Percentiles rank a stretch among this genome's conserved stretches.
phyloP scores from a whole-genome alignment of 1,139 yeast genomes.

The Zhuliangozyma parablackwelliae region DNA sequence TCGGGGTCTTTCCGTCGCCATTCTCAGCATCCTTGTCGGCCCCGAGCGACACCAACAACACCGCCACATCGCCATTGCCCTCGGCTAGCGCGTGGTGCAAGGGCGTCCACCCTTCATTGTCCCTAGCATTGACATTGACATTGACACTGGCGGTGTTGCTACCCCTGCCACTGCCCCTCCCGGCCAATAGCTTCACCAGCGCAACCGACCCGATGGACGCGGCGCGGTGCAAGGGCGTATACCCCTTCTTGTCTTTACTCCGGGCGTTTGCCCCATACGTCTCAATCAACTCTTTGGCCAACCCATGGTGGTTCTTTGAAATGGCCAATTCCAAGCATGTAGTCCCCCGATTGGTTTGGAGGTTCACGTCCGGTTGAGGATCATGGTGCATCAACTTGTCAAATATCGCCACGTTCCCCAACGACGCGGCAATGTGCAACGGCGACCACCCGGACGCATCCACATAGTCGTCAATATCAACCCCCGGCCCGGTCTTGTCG shows the following conservation, averaged over 20 bases:
- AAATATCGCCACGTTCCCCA: constrained; percentile 59
- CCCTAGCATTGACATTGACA: constrained; percentile 66
- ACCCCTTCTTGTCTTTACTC: constrained; percentile 61
- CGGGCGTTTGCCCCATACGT: constrained; percentile 55
- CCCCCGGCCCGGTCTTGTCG: constrained; percentile 21
- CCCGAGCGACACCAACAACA: constrained; percentile 55
- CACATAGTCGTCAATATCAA: constrained; percentile 61
- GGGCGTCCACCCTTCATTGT: constrained; percentile 77
- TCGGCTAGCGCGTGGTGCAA: constrained; percentile 90
- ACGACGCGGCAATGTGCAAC: constrained; percentile 72
- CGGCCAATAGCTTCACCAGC: constrained; percentile 39
- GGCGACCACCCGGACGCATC: constrained; percentile 91
- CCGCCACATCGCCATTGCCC: constrained; percentile 79
- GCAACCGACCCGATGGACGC: constrained; percentile 69
- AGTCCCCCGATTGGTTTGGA: constrained; percentile 62
- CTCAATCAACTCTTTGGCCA: constrained; percentile 48
- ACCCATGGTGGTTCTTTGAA: constrained; percentile 55
- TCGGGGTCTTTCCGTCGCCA: constrained; percentile 53
- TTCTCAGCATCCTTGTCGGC: constrained; percentile 56
- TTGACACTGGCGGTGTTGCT: constrained; percentile 40
- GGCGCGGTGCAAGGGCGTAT: constrained; percentile 76
- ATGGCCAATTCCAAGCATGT: constrained; percentile 77
- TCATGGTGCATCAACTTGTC: constrained; percentile 27
- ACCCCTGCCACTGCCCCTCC: too few relatives aligned
- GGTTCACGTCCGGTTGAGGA: constrained; percentile 34